Base-by-base conservation (phyloP, 176 grass and related monocot genomes). In the Guadua angustifolia region DNA sequence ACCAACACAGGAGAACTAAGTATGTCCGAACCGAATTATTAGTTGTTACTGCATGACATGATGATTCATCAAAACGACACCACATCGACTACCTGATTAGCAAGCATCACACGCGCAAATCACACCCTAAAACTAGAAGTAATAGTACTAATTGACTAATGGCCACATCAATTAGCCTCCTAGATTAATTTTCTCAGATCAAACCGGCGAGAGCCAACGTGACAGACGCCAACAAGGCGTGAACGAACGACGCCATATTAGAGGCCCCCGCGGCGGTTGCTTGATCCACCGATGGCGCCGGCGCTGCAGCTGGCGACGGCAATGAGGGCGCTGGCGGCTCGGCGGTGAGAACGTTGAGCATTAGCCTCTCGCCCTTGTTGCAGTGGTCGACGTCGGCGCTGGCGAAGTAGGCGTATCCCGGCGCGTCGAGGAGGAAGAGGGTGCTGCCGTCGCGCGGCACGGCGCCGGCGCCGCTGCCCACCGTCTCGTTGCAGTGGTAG, bases 401-500 rank as follows among this genome's bases (percentile, higher is more conserved):
- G 70, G 86, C 52, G 58, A 94, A 97, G 89, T 94, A 97, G 88
- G 74, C 35, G 52, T 78, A 61, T 11, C 86, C 92, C 0, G 92
- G 84, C 16, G 50, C 57, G 32, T 89, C 86, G 42, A 97, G 90
- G 57, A 49, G 49, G 79, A 94, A 86, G 47, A 86, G 22, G 12
- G 75, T 94, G 77, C 50, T 60, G 25, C 92, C 92, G 57, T 94
- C 92, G 72, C 75, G 79, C 19, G 73, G 80, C 86, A 57, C 66
- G 21, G 58, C 21, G 29, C 6, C 80, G 4, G 13, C 17, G 42
- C 3, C 35, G 22, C 66, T 35, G 11, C 80, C 26, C 14, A 17
- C 18, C 38, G 81, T 89, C 78, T 86, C 84, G 74, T 92, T 97
- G 94, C 94, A 97, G 74, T 97, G 94, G 85, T 92, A 97, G 83